A percentile compares a stretch with the other conserved stretches of the same genome.
Conservation (phyloP, 768 basidiomycete genomes). For the Suillus occidentalis region DNA sequence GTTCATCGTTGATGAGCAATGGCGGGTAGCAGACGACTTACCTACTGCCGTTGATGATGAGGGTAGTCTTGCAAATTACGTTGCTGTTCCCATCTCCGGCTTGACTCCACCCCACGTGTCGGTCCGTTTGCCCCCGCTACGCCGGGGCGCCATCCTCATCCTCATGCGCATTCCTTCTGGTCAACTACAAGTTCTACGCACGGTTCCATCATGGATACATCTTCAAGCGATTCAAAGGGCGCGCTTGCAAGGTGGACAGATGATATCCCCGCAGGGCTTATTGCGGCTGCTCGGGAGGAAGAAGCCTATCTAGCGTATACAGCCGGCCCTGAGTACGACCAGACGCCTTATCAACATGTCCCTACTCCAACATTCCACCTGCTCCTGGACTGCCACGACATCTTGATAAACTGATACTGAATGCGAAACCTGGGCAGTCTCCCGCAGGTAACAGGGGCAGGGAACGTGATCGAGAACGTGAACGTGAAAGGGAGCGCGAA, state of each 20-base stretch:
- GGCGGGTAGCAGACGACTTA: constrained; percentile 76
- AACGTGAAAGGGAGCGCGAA: constrained; percentile 32
- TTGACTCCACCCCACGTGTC: constrained; percentile 33
- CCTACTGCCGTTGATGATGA: constrained; percentile 92
- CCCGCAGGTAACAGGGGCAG: constrained; percentile 34
- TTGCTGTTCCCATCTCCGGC: constrained; percentile 48
- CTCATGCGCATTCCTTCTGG: constrained; percentile 44
- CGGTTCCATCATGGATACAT: constrained; percentile 27
- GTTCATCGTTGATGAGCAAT: constrained; percentile 91
- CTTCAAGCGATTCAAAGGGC: constrained; percentile 32
- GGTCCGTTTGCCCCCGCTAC: constrained; percentile 36
- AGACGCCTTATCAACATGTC: constrained; percentile 39
- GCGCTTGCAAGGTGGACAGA: constrained; percentile 63
- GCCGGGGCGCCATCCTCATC: constrained; percentile 27
- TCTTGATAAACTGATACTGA: constrained; percentile 92
- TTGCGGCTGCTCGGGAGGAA: constrained; percentile 80
- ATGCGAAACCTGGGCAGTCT: constrained; percentile 41
- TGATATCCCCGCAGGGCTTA: constrained; percentile 74
- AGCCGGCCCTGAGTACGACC: constrained; percentile 33
- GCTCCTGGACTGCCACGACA: constrained; percentile 89
- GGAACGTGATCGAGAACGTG: constrained; percentile 30
- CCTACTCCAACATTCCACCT: constrained; percentile 78
- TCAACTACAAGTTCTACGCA: constrained; percentile 38
- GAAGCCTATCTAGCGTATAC: constrained; percentile 63
- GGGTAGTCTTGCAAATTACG: constrained; percentile 92